Percentiles rank a stretch among this genome's conserved stretches.
phyloP scores from a whole-genome alignment of 306 rosid species.

The Vigna trinervia region DNA sequence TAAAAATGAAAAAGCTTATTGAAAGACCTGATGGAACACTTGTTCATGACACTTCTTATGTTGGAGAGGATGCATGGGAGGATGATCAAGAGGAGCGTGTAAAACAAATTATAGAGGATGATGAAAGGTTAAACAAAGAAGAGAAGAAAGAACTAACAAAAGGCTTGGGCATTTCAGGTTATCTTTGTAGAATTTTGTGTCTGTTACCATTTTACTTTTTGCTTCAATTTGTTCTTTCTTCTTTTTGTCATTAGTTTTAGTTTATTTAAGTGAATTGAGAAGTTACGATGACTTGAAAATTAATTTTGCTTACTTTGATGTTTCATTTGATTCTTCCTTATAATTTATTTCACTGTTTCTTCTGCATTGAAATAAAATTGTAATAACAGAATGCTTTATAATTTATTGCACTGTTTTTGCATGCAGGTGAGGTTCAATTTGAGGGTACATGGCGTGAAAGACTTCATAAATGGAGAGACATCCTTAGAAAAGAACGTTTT shows the following conservation, averaged over 20 bases:
- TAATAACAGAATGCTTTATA: slow-evolving; percentile 7
- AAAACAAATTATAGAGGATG: slow-evolving; percentile 66
- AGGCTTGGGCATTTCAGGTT: slow-evolving; percentile 83
- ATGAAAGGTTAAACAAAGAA: slow-evolving; percentile 60
- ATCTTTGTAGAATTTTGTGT: slow-evolving; percentile 23
- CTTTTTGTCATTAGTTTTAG: background rate
- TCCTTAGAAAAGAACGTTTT: slow-evolving; percentile 72
- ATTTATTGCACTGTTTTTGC: slow-evolving; percentile 21
- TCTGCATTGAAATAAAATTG: slow-evolving; percentile 21
- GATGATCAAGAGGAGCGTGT: slow-evolving; percentile 72
- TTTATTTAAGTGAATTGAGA: background rate
- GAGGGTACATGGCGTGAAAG: slow-evolving; percentile 86
- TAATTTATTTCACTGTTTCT: slow-evolving; percentile 16
- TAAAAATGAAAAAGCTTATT: slow-evolving; percentile 81
- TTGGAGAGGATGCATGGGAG: slow-evolving; percentile 99
- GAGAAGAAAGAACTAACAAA: slow-evolving; percentile 68
- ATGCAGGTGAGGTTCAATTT: slow-evolving; percentile 58
- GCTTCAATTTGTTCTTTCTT: background rate
- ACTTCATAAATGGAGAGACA: slow-evolving; percentile 77
- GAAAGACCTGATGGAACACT: slow-evolving; percentile 87
- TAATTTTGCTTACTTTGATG: slow-evolving; percentile 16
- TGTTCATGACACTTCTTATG: slow-evolving; percentile 81
- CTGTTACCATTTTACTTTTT: background rate
- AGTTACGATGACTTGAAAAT: background rate
- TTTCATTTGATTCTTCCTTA: slow-evolving; percentile 16